Base-by-base conservation (phyloP, 371 early-diverging fungal genomes). In the Mucor ambiguus region DNA sequence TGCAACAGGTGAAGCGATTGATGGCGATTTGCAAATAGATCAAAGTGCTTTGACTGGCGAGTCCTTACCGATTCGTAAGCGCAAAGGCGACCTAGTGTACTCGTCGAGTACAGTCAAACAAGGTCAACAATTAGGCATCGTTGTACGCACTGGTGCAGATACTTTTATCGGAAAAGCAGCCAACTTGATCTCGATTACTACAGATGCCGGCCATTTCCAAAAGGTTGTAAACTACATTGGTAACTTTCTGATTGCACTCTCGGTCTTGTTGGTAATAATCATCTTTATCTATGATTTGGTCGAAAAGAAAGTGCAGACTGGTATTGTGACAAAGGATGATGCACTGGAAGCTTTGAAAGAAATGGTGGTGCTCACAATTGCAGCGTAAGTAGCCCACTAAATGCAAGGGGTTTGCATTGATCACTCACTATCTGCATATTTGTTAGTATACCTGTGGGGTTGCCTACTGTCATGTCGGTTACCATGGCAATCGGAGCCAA, bases 31-130 rank as follows among this genome's bases (percentile, higher is more conserved):
- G 38, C 88, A 92, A 67, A 87, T 98, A 44, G 98, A 98, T 80
- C 97, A 98, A 76, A 90, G 98, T 3, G 92, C 96, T 16, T 79
- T 98, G 22, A 98, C 98, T 14, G 98, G 93, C 24, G 98, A 98
- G 79, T 93, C 95, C 4, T 77, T 96, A 46, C 91, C 96, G 2
- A 10, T 33, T 92, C 90, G 18, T 80, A 85, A 84, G 66, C 91
- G 90, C 66, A 93, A 91, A 28, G 80, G 84, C 37, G 89, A n/a
- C 10, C 33, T 91, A 14, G 89, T 92, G 32, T 96, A 90, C 82
- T 93, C 93, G 24, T 93, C 93, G 41, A 91, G 93, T 10, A 85
- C 91, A 58, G 89, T 93, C 59, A 93, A 92, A 71, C 92, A 91
- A 72, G 96, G 96, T 24, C 92, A 92, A 70, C 92, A 91, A 80